phyloP scores from a whole-genome alignment of 805 yeast genomes.

The Yarrowia alimentaria region DNA sequence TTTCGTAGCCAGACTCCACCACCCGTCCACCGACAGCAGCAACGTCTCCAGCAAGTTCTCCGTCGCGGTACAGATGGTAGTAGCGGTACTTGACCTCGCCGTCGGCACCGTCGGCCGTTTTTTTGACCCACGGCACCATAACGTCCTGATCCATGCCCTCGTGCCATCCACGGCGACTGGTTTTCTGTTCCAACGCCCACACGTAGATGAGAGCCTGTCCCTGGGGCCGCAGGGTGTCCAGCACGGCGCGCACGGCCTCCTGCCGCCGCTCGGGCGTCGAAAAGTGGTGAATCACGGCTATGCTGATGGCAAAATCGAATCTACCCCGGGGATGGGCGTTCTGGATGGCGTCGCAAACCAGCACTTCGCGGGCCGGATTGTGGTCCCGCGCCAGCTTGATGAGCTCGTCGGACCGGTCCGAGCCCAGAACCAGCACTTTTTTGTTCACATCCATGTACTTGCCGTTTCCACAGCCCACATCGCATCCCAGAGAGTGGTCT shows the following conservation, averaged over 20 bases:
- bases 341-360: slow-evolving; percentile 77
- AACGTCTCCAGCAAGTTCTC: slow-evolving; percentile 77
- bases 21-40: slow-evolving; percentile 66
- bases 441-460: slow-evolving; percentile 76
- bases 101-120: slow-evolving; percentile 33
- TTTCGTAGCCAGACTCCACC: slow-evolving; percentile 77
- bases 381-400: slow-evolving; percentile 46
- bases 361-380: slow-evolving; percentile 45
- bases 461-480: slow-evolving; percentile 97
- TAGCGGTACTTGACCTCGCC: slow-evolving; percentile 68
- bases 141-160: slow-evolving; percentile 93
- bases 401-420: slow-evolving; percentile 43
- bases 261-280: slow-evolving; percentile 78
- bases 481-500: slow-evolving; percentile 71
- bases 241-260: slow-evolving; percentile 67
- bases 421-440: slow-evolving; percentile 67
- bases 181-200: slow-evolving; percentile 94
- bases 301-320: slow-evolving; percentile 86
- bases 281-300: slow-evolving; percentile 95
- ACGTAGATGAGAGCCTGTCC: slow-evolving; percentile 83
- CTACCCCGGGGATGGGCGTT: slow-evolving; percentile 53
- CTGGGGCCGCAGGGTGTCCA: slow-evolving; percentile 54
- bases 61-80: slow-evolving; percentile 81
- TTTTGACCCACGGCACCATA: slow-evolving; percentile 89
- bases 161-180: slow-evolving; percentile 83